A percentile compares a stretch with the other conserved stretches of the same genome.
Conservation (phyloP, 106 monocot genomes). For the Gastrodia elata region DNA sequence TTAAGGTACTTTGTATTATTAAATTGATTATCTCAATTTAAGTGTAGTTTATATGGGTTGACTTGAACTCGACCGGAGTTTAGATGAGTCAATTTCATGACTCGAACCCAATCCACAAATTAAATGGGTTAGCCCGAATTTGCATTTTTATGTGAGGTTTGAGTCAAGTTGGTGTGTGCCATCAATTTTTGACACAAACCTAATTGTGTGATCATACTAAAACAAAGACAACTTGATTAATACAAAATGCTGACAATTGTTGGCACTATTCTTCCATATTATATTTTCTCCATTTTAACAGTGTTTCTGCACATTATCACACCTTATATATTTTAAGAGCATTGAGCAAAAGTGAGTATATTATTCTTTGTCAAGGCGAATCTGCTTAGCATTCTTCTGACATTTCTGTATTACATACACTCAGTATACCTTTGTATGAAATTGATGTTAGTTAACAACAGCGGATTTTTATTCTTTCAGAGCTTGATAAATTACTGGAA, state of each 20-base stretch:
- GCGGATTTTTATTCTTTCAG: slow-evolving; percentile 18
- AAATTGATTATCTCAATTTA: too few relatives aligned
- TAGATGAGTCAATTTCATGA: too few relatives aligned
- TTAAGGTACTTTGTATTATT: too few relatives aligned
- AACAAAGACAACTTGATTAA: not conserved
- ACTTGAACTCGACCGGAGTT: too few relatives aligned
- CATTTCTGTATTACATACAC: not conserved
- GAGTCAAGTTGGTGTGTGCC: too few relatives aligned
- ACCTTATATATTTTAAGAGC: not conserved
- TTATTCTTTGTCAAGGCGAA: too few relatives aligned
- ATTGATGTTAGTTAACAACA: not conserved
- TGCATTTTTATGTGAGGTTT: too few relatives aligned
- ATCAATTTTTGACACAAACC: not conserved
- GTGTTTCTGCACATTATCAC: not conserved
- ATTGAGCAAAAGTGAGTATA: not conserved
- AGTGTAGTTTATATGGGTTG: too few relatives aligned
- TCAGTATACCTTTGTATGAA: not conserved
- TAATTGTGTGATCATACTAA: not conserved
- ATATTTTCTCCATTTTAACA: not conserved
- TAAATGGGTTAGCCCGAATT: too few relatives aligned
- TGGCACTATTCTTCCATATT: not conserved
- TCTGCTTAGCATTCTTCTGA: not conserved
- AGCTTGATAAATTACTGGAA: slow-evolving; percentile 84
- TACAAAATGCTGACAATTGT: not conserved
- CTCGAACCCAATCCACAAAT: too few relatives aligned